Conservation (phyloP, 1,139 yeast genomes). For the Trichomonascaceae sp. region DNA sequence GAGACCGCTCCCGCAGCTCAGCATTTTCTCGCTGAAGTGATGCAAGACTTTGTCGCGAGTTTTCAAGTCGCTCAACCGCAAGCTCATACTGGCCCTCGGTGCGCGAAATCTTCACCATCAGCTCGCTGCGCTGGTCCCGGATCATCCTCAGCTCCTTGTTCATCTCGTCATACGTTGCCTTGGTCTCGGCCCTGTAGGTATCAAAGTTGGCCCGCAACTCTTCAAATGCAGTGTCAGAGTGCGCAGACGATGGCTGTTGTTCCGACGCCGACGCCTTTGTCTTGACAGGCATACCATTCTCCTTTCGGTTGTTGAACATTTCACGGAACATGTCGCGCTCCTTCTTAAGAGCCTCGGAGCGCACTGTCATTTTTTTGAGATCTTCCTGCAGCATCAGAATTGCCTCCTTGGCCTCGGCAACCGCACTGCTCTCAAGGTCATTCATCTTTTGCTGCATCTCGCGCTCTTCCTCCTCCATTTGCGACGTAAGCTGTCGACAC, state of each 20-base stretch:
- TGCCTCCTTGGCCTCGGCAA: conserved; percentile 66
- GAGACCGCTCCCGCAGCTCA: conserved; percentile 31
- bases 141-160: conserved; percentile 28
- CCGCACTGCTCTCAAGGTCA: conserved; percentile 42
- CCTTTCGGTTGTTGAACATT: conserved; percentile 22
- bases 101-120: conserved; percentile 34
- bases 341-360: conserved; percentile 39
- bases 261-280: conserved; percentile 6
- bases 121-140: conserved; percentile 37
- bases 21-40: conserved; percentile 32
- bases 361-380: conserved; percentile 36
- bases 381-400: conserved; percentile 56
- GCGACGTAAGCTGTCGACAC: conserved; percentile 55
- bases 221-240: too few relatives aligned
- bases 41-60: conserved; percentile 25
- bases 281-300: conserved; percentile 8
- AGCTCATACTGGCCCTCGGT: conserved; percentile 35
- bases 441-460: conserved; percentile 32
- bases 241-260: background rate
- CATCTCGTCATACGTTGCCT: conserved; percentile 29
- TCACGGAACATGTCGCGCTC: conserved; percentile 58
- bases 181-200: conserved; percentile 30
- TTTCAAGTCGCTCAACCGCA: conserved; percentile 32
- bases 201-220: conserved; percentile 27
- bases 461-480: conserved; percentile 45